phyloP scores from a whole-genome alignment of 192 early-diverging fungal species.

The Glomus cerebriforme region DNA sequence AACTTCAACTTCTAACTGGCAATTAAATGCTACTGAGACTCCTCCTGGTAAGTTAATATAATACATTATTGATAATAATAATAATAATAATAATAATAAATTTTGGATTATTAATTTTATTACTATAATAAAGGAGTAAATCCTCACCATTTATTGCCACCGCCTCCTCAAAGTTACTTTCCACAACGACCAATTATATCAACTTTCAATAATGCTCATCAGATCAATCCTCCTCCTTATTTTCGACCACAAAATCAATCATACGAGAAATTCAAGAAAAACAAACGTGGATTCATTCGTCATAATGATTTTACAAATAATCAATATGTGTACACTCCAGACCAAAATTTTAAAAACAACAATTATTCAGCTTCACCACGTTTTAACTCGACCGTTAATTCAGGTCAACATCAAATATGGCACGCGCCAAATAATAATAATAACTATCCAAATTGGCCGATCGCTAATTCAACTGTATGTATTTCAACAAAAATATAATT shows the following conservation, averaged over 20 bases:
- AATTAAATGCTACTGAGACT: not conserved
- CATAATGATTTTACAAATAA: not conserved
- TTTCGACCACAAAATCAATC: not conserved
- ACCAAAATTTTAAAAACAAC: not conserved
- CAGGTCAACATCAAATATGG: not conserved
- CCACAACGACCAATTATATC: not conserved
- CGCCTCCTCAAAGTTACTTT: not conserved
- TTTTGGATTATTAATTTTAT: not conserved
- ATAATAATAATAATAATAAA: not conserved
- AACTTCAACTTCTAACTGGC: slow-evolving; percentile 4
- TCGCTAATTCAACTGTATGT: not conserved
- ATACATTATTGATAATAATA: not conserved
- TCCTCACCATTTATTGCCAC: not conserved
- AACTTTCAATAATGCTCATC: not conserved
- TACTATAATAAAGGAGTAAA: not conserved
- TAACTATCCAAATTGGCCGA: not conserved
- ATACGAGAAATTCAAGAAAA: not conserved
- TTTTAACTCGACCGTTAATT: not conserved
- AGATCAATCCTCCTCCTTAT: not conserved
- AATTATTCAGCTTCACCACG: not conserved
- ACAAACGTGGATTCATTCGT: not conserved
- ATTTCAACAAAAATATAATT: not conserved
- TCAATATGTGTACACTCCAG: not conserved
- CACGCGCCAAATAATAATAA: not conserved
- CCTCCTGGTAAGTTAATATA: not conserved